Conservation (phyloP, 169 alveolate species). For the Besnoitia besnoiti region DNA sequence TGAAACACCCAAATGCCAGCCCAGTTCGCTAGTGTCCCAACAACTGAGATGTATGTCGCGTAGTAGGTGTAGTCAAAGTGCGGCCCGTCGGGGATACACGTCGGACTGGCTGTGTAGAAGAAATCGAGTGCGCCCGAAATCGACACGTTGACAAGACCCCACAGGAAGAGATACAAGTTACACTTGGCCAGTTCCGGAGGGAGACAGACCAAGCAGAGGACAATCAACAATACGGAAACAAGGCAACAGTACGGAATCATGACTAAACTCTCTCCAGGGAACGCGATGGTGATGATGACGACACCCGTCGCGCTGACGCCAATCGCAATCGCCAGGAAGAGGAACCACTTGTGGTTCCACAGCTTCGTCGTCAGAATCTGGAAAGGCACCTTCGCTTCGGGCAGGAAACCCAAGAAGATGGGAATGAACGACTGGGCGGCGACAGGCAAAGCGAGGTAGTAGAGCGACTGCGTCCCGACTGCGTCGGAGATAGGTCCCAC, state of each 20-base stretch:
- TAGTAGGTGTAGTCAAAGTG: constrained; percentile 68
- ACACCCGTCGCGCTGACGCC: constrained; percentile 16
- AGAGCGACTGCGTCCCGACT: constrained; percentile 53
- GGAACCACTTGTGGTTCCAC: not conserved
- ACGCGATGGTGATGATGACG: constrained; percentile 8
- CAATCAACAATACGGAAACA: constrained; percentile 25
- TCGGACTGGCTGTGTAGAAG: constrained; percentile 52
- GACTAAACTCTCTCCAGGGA: not conserved
- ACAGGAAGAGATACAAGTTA: constrained; percentile 55
- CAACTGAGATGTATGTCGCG: constrained; percentile 53
- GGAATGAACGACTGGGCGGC: constrained; percentile 61
- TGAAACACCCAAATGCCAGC: constrained; percentile 60
- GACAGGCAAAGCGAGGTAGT: constrained; percentile 54
- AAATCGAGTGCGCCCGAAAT: constrained; percentile 65
- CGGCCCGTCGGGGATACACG: constrained; percentile 70
- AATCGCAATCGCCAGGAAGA: not conserved
- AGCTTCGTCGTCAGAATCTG: not conserved
- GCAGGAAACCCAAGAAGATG: constrained; percentile 42
- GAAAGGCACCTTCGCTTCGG: constrained; percentile 37
- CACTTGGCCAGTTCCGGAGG: constrained; percentile 61
- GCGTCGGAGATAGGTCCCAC: constrained; percentile 68
- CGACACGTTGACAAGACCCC: constrained; percentile 42
- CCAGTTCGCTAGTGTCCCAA: constrained; percentile 57
- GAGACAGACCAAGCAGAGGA: constrained; percentile 6
- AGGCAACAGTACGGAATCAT: not conserved